phyloP scores from a whole-genome alignment of 1,284 basidiomycete species.

The Irpex sp. region DNA sequence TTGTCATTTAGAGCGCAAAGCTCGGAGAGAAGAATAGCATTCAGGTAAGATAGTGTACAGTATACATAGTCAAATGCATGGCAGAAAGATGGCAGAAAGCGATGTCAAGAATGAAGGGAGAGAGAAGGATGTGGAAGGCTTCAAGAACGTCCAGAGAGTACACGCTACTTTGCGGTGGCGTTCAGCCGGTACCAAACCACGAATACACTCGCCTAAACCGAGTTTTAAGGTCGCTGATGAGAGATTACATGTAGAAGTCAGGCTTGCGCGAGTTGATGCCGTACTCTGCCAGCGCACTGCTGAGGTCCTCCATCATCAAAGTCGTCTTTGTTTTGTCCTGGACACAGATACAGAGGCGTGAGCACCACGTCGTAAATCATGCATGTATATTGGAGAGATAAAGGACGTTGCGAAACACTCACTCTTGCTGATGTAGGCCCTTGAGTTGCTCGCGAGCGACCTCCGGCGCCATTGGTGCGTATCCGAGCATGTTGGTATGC shows the following conservation, averaged over 20 bases:
- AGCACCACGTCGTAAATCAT: too few relatives aligned
- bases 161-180: too few relatives aligned
- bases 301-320: constrained; percentile 96
- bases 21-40: too few relatives aligned
- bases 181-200: too few relatives aligned
- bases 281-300: constrained; percentile 89
- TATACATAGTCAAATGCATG: neutral
- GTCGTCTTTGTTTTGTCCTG: constrained; percentile 95
- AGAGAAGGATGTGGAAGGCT: too few relatives aligned
- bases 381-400: neutral
- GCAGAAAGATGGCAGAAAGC: neutral
- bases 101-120: neutral
- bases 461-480: constrained; percentile 75
- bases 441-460: constrained; percentile 59
- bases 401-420: constrained; percentile 14
- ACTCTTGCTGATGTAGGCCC: constrained; percentile 66
- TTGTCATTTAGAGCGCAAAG: too few relatives aligned
- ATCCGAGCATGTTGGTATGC: constrained; percentile 98
- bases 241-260: constrained; percentile 73
- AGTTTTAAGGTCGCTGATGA: too few relatives aligned
- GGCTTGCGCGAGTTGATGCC: constrained; percentile 94
- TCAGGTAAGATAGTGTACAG: neutral
- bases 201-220: neutral
- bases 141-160: too few relatives aligned
- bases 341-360: too few relatives aligned